Evolutionary conservation across 2,329 filamentous ascomycete genomes (phyloP), one percentile per base, ranked within the genome.

Genomic region (Sordariomycetes sp.): DNA sequence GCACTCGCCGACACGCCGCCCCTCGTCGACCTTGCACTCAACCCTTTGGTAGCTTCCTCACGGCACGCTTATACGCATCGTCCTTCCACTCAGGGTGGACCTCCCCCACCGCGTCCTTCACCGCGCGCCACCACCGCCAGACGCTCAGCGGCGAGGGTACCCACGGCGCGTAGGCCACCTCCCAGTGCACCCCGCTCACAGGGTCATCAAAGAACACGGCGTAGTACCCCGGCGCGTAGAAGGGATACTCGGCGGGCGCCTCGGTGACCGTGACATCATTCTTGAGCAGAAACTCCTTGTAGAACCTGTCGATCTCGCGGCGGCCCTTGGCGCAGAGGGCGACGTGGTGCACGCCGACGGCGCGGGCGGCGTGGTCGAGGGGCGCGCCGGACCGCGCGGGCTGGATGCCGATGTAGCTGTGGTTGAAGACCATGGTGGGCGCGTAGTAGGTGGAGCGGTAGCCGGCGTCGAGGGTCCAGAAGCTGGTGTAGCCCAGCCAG

Each of bases 321-420:
- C 51, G 51, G 14, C 51, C 32, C 51, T 53, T 53, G 1, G 24
- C 51, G 14, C 51, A 53, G 25, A 53, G 2, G 3, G 51, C 51
- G 14, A 53, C 28, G 24, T 53, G 51, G 24, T 53, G 51, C 10
- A 53, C 16, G 24, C 51, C 51, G 18, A 25, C n/a, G 18, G 32
- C 32, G 24, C 51, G 51, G 12, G 51, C 51, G 8, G 8, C 25
- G 51, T 53, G 51, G 25, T 53, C 51, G 16, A 53, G 24, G 5
- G 6, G 14, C 24, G 51, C 32, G 51, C 32, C 51, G 7, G 51
- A 32, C 16, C 16, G 7, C 4, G 51, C 51, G 25, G 51, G 51
- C 51, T 53, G 51, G 16, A 53, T 53, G 24, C 51, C 51, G 51
- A 53, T 53, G 25, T 53, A 53, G 25, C 51, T 53, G 51, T 53